A percentile compares a stretch with the other conserved stretches of the same genome.
Conservation (phyloP, 1,284 basidiomycete genomes). For the Boletus sp. region DNA sequence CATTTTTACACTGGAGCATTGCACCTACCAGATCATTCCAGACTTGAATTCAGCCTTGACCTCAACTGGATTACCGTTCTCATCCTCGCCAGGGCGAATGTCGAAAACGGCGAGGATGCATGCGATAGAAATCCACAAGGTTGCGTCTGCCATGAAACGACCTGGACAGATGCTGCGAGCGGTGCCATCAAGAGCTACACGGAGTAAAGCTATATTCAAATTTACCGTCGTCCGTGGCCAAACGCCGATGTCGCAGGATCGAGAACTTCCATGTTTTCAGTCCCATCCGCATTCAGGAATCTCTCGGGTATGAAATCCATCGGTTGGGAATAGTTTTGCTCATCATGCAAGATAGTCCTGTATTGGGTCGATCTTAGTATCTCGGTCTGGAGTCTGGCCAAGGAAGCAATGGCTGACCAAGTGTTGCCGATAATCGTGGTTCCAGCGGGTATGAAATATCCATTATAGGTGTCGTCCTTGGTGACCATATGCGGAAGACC, state of each 20-base stretch:
- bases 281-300: slow-evolving; percentile 37
- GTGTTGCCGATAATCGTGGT: slow-evolving; percentile 39
- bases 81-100: slow-evolving; percentile 39
- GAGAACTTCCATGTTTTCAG: slow-evolving; percentile 34
- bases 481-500: slow-evolving; percentile 47
- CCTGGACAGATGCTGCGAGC: slow-evolving; percentile 47
- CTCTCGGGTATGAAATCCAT: slow-evolving; percentile 45
- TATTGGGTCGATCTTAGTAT: slow-evolving; percentile 5
- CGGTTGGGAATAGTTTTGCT: slow-evolving; percentile 40
- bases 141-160: slow-evolving; percentile 46
- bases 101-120: slow-evolving; percentile 47
- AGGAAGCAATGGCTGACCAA: slow-evolving; percentile 33
- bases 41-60: slow-evolving; percentile 41
- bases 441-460: slow-evolving; percentile 42
- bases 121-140: slow-evolving; percentile 52
- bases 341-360: slow-evolving; percentile 51
- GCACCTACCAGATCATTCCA: slow-evolving; percentile 45
- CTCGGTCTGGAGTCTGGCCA: background rate
- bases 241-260: slow-evolving; percentile 46
- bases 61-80: slow-evolving; percentile 32
- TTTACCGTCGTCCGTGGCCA: slow-evolving; percentile 47
- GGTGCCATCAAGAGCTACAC: background rate
- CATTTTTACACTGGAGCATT: background rate
- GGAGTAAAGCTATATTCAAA: background rate
- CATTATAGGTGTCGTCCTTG: slow-evolving; percentile 38